A percentile compares a stretch with the other conserved stretches of the same genome.
Evolutionary conservation across 2,329 filamentous ascomycete genomes (phyloP).

Genomic region (Fusarium burgessii): DNA sequence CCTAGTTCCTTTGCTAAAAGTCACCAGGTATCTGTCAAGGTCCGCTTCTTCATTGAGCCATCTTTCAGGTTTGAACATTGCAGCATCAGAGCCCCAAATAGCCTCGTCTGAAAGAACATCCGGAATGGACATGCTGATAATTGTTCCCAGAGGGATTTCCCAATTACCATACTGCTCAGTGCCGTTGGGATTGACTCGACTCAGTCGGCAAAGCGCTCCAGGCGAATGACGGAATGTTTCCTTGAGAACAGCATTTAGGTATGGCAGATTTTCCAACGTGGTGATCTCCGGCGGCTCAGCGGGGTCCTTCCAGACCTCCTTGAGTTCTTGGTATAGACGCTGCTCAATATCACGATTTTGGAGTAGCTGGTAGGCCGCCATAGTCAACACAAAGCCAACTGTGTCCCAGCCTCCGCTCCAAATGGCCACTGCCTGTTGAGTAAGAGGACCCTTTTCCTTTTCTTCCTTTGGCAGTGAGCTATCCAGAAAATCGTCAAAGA

Average conservation of each 20-base stretch:
- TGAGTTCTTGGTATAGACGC: background rate
- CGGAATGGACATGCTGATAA: slow-evolving; percentile 10
- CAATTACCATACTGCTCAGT: background rate
- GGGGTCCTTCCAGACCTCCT: background rate
- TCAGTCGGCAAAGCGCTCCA: slow-evolving; percentile 1
- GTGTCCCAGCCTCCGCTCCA: slow-evolving; percentile 15
- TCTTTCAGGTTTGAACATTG: background rate
- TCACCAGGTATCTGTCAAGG: slow-evolving; percentile 1
- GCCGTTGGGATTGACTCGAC: background rate
- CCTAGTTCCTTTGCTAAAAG: slow-evolving; percentile 12
- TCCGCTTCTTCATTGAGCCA: background rate
- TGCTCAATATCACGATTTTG: background rate
- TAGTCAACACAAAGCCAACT: background rate
- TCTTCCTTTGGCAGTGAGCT: background rate
- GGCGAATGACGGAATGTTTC: background rate
- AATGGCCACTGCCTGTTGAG: slow-evolving; percentile 8
- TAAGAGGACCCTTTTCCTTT: slow-evolving; percentile 1
- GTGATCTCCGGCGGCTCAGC: background rate
- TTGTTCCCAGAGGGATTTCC: slow-evolving; percentile 1
- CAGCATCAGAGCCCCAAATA: background rate
- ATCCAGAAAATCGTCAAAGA: slow-evolving; percentile 5
- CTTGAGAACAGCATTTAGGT: slow-evolving; percentile 1
- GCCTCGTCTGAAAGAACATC: background rate
- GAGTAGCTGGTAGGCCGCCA: slow-evolving; percentile 2
- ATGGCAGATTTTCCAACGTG: background rate